Conservation (phyloP, 495 filamentous ascomycete species). For the Neurospora sp. region DNA sequence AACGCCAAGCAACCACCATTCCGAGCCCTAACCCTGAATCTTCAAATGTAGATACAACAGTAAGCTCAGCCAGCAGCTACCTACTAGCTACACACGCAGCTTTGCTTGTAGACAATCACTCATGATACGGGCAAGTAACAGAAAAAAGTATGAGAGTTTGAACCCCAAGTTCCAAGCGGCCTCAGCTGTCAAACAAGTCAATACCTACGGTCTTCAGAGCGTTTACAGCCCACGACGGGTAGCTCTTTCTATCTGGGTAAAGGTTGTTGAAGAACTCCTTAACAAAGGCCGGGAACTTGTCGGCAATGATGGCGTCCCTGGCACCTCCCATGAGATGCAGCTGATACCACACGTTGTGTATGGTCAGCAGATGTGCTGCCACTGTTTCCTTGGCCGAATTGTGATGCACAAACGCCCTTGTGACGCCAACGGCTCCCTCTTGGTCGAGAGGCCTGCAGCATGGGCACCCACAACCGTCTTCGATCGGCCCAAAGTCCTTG, state of each 20-base stretch:
- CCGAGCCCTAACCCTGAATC: not conserved
- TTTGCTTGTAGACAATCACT: not conserved
- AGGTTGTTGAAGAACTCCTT: conserved; percentile 63
- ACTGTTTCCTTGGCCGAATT: conserved; percentile 89
- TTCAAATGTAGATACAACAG: not conserved
- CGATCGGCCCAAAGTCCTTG: conserved; percentile 72
- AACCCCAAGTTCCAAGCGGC: not conserved
- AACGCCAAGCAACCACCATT: not conserved
- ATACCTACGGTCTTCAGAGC: conserved; percentile 80
- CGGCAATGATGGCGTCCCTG: conserved; percentile 71
- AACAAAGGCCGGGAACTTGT: conserved; percentile 71
- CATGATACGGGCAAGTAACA: not conserved
- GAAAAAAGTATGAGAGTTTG: not conserved
- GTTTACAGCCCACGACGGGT: conserved; percentile 75
- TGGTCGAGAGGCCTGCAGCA: conserved; percentile 59
- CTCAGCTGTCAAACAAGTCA: conserved; percentile 45
- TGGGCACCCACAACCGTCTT: conserved; percentile 66
- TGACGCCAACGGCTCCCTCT: conserved; percentile 68
- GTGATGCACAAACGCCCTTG: conserved; percentile 84
- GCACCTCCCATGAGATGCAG: conserved; percentile 68
- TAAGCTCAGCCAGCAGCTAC: not conserved
- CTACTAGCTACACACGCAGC: not conserved
- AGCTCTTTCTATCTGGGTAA: conserved; percentile 56
- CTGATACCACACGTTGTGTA: conserved; percentile 92
- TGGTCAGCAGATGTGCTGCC: conserved; percentile 84